Conservation (phyloP, 2,329 filamentous ascomycete species). For the Chaetomiaceae sp. region DNA sequence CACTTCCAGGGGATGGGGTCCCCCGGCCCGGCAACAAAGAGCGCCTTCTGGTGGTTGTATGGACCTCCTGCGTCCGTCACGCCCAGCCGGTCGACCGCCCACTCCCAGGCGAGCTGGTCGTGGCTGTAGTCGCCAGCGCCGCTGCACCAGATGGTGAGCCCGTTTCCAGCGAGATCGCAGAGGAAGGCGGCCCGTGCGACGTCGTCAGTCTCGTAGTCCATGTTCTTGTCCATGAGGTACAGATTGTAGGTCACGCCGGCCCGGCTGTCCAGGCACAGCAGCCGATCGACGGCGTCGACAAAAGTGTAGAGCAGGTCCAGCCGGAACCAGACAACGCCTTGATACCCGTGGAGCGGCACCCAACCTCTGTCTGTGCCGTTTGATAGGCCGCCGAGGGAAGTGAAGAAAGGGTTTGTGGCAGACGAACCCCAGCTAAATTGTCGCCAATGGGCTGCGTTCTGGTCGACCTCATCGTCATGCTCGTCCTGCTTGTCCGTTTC, state of each 20-base stretch:
- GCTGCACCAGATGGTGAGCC: slow-evolving; percentile 7
- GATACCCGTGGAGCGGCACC: slow-evolving; percentile 21
- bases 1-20: slow-evolving; percentile 16
- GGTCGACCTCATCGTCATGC: no score
- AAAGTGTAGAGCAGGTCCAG: slow-evolving; percentile 16
- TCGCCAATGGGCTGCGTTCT: no score
- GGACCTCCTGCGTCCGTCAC: not conserved
- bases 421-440: no score
- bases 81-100: slow-evolving; percentile 3
- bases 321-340: slow-evolving; percentile 22
- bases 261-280: slow-evolving; percentile 20
- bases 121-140: slow-evolving; percentile 17
- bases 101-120: slow-evolving; percentile 13
- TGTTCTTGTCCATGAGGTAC: slow-evolving; percentile 16
- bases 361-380: not conserved
- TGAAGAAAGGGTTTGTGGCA: not conserved
- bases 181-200: slow-evolving; percentile 4
- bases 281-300: slow-evolving; percentile 24
- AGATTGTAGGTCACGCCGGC: slow-evolving; percentile 19
- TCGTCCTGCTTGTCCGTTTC: no score
- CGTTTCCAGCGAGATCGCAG: not conserved
- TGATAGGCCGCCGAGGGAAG: not conserved
- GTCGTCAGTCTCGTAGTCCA: slow-evolving; percentile 5
- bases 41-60: not conserved
- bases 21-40: slow-evolving; percentile 16